Evolutionary conservation across 805 yeast species (phyloP).

Genomic region (Yamadazyma endophytica): DNA sequence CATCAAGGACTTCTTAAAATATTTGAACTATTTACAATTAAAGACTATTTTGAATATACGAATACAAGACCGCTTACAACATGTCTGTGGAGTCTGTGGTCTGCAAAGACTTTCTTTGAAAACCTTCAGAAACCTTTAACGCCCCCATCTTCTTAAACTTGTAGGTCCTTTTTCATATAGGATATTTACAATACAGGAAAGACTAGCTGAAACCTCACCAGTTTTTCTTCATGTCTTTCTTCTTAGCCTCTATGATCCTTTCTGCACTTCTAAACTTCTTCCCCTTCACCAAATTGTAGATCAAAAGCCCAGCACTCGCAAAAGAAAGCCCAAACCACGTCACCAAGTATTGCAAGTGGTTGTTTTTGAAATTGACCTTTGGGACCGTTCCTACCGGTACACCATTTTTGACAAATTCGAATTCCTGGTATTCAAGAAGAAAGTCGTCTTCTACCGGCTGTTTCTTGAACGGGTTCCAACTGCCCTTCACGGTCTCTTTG

Average conservation of each 20-base stretch:
- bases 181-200: too few relatives aligned
- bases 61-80: too few relatives aligned
- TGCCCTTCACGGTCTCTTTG: slow-evolving; percentile 22
- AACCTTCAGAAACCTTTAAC: too few relatives aligned
- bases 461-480: slow-evolving; percentile 35
- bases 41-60: too few relatives aligned
- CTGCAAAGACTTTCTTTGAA: too few relatives aligned
- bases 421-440: slow-evolving; percentile 37
- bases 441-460: slow-evolving; percentile 16
- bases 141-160: too few relatives aligned
- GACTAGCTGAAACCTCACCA: too few relatives aligned
- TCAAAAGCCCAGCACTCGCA: slow-evolving; percentile 65
- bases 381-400: slow-evolving; percentile 86
- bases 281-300: slow-evolving; percentile 27
- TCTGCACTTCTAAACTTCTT: slow-evolving; percentile 33
- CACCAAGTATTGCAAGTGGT: slow-evolving; percentile 85
- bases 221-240: slow-evolving; percentile 29
- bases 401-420: slow-evolving; percentile 69
- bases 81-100: too few relatives aligned
- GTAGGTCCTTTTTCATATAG: too few relatives aligned
- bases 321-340: slow-evolving; percentile 93
- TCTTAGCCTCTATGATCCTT: slow-evolving; percentile 35
- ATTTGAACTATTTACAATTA: too few relatives aligned
- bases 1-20: too few relatives aligned
- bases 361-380: slow-evolving; percentile 77